Percentiles rank a stretch among this genome's conserved stretches.
These are phyloP conservation scores for Trichoderma aggressivum DNA, from an alignment of 2,329 filamentous ascomycete species.

Conservation along the genomic window DNA sequence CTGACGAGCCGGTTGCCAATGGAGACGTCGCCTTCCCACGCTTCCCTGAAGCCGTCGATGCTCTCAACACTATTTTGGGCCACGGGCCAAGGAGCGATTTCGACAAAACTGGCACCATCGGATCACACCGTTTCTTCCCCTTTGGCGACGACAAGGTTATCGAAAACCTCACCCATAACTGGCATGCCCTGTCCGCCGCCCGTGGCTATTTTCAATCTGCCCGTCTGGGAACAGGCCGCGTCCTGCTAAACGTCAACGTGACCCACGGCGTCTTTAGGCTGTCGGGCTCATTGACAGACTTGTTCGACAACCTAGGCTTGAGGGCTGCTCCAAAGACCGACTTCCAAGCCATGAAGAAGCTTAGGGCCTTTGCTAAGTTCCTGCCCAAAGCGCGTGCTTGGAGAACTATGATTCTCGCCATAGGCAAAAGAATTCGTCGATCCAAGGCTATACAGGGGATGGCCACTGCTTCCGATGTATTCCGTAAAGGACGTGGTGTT, in stretches of 20 bases:
- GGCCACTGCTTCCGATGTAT: constrained; percentile 26
- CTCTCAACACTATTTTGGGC: constrained; percentile 51
- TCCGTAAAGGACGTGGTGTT: constrained; percentile 1
- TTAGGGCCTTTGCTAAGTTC: constrained; percentile 36
- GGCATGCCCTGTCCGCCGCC: constrained; percentile 38
- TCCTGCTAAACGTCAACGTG: constrained; percentile 55
- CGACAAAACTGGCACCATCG: constrained; percentile 39
- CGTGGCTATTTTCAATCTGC: constrained; percentile 56
- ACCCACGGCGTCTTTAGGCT: constrained; percentile 52
- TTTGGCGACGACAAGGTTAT: constrained; percentile 31
- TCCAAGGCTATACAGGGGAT: constrained; percentile 32
- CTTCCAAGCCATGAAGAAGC: not conserved
- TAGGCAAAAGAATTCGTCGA: constrained; percentile 29
- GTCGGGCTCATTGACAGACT: constrained; percentile 32
- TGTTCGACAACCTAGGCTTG: constrained; percentile 32
- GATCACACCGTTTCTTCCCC: constrained; percentile 49
- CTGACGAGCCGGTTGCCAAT: constrained; percentile 32
- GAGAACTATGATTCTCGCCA: constrained; percentile 31
- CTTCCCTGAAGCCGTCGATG: constrained; percentile 47
- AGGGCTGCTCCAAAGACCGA: constrained; percentile 20
- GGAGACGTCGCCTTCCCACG: constrained; percentile 44
- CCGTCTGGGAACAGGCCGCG: constrained; percentile 49
- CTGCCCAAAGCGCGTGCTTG: constrained; percentile 39
- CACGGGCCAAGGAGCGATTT: constrained; percentile 38
- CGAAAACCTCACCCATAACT: constrained; percentile 27